phyloP scores from a whole-genome alignment of 805 yeast species.

The Candida nanaspora region DNA sequence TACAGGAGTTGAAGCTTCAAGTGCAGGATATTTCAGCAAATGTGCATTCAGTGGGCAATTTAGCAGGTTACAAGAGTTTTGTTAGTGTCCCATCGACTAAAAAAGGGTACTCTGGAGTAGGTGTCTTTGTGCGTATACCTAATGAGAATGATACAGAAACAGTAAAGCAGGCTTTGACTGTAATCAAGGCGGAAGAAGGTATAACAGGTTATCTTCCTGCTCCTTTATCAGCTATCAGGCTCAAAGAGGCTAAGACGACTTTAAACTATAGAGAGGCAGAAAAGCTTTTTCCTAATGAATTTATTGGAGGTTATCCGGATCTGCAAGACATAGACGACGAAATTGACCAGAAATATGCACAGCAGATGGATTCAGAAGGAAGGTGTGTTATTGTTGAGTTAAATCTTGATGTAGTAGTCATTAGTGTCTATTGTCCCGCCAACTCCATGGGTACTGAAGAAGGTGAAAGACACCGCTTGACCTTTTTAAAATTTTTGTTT shows the following conservation, averaged over 20 bases:
- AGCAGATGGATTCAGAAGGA: constrained; percentile 73
- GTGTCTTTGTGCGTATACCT: constrained; percentile 62
- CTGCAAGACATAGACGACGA: constrained; percentile 25
- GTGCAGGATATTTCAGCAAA: constrained; percentile 35
- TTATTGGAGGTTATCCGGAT: constrained; percentile 68
- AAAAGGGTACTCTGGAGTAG: constrained; percentile 92
- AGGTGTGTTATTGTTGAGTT: constrained; percentile 73
- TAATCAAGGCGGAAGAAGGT: constrained; percentile 83
- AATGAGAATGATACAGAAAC: constrained; percentile 32
- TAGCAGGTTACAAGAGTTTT: constrained; percentile 56
- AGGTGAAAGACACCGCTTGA: constrained; percentile 51
- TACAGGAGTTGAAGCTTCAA: constrained; percentile 80
- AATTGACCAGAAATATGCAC: constrained; percentile 17
- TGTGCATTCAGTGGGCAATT: constrained; percentile 19
- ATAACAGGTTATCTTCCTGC: constrained; percentile 57
- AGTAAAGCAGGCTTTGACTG: constrained; percentile 35
- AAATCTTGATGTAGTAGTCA: constrained; percentile 50
- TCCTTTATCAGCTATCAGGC: too few species aligned
- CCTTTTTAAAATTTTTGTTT: constrained; percentile 54
- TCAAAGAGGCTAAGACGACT: constrained; percentile 24
- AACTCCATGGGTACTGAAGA: constrained; percentile 67
- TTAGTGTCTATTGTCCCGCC: constrained; percentile 85
- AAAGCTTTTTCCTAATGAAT: not conserved
- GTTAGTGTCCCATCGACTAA: constrained; percentile 59
- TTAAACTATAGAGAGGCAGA: constrained; percentile 5